Conservation (phyloP, 257 asterid genomes). For the Ocimum tenuiflorum region DNA sequence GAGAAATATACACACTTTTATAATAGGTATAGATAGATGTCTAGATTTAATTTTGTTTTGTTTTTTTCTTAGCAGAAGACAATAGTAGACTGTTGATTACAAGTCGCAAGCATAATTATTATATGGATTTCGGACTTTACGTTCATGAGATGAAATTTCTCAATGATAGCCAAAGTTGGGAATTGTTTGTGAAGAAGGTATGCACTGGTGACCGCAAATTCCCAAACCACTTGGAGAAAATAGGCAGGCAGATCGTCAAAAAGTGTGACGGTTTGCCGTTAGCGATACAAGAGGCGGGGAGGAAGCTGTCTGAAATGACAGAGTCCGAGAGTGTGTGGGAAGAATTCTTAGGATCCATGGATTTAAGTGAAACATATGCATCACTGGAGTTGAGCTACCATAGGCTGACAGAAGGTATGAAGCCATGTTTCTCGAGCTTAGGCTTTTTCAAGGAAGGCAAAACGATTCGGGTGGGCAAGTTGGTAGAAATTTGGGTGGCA, state of each 20-base stretch:
- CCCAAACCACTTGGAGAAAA: slow-evolving; percentile 10
- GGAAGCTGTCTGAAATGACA: not conserved
- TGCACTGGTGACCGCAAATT: not conserved
- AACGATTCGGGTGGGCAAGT: slow-evolving; percentile 1
- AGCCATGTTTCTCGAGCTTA: slow-evolving; percentile 19
- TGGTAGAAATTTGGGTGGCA: slow-evolving; percentile 23
- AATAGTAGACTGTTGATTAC: too few relatives aligned
- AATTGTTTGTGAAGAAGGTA: slow-evolving; percentile 19
- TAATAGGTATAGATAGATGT: too few relatives aligned
- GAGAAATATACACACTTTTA: too few relatives aligned
- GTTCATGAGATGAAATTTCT: too few relatives aligned
- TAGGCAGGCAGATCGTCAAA: slow-evolving; percentile 16
- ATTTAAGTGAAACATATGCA: not conserved
- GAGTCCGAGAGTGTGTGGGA: slow-evolving; percentile 15
- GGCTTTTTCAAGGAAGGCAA: slow-evolving; percentile 20
- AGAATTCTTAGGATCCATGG: not conserved
- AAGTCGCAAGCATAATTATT: too few relatives aligned
- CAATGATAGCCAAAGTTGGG: slow-evolving; percentile 15
- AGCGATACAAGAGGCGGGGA: slow-evolving; percentile 18
- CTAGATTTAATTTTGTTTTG: too few relatives aligned
- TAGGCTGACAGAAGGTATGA: slow-evolving; percentile 16
- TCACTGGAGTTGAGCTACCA: slow-evolving; percentile 18
- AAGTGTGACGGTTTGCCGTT: slow-evolving; percentile 25
- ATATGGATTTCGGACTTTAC: too few relatives aligned
- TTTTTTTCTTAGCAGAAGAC: too few relatives aligned